A percentile compares a stretch with the other conserved stretches of the same genome.
These are phyloP conservation scores for Elaeis oleifera DNA, from an alignment of 202 grass and related monocot genomes.

Conservation along the genomic window DNA sequence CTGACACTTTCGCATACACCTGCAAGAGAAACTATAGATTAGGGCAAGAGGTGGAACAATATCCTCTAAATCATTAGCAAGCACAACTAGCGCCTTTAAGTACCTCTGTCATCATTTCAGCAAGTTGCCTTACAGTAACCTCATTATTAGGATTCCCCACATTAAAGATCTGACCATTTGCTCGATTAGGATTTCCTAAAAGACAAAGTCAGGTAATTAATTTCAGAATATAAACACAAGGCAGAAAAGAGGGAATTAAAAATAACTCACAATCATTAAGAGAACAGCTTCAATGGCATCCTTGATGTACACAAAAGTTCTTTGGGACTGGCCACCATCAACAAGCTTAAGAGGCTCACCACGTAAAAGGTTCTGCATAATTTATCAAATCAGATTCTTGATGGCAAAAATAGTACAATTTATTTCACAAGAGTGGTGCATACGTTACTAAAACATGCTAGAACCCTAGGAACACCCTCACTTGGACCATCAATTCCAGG, in stretches of 20 bases:
- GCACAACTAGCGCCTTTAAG: background rate
- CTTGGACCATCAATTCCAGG: constrained; percentile 96
- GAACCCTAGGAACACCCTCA: constrained; percentile 91
- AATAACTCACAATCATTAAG: constrained; percentile 65
- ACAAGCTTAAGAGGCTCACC: constrained; percentile 84
- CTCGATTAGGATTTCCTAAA: constrained; percentile 70
- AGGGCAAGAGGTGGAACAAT: background rate
- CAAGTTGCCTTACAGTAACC: constrained; percentile 79
- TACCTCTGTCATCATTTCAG: constrained; percentile 86
- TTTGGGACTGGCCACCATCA: constrained; percentile 83
- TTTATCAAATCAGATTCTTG: background rate
- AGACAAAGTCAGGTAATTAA: constrained; percentile 10
- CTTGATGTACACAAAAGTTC: constrained; percentile 96
- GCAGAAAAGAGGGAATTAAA: constrained; percentile 7
- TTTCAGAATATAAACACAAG: background rate
- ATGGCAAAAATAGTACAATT: background rate
- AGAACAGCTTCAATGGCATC: constrained; percentile 96
- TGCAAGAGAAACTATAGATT: constrained; percentile 3
- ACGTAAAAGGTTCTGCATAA: constrained; percentile 75
- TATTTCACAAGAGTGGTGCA: background rate
- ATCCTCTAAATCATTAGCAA: background rate
- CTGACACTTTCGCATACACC: constrained; percentile 82
- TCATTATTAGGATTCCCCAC: constrained; percentile 94
- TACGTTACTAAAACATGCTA: constrained; percentile 99
- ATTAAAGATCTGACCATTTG: constrained; percentile 88